Base-by-base conservation (phyloP, 139 green algal species). In the Mesotaenium endlicherianum region DNA sequence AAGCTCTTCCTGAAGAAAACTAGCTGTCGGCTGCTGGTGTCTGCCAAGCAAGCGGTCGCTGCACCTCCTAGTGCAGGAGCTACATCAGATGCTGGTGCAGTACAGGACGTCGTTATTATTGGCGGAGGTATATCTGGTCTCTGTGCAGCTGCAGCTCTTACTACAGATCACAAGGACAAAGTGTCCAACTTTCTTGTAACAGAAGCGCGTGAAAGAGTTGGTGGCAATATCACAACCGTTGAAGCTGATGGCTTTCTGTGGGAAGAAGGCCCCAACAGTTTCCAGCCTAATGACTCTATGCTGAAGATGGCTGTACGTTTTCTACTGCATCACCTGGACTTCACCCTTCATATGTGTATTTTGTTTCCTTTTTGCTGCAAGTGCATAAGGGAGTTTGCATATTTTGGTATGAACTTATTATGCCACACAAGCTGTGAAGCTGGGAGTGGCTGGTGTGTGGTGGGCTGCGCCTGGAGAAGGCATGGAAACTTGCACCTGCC, bases 231-330 rank as follows among this genome's bases (percentile, higher is more conserved):
- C 87, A 99, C 94, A 0, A 95, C 92, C 16, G 79, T 95, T 71
- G 83, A 93, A n/a, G 11, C n/a, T 8, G 83, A 68, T n/a, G 83
- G 45, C 26, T 98, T 95, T 77, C 70, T 97, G 6, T 99, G 97
- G 97, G 97, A 99, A 89, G 95, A 98, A 79, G 97, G 97, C 11
- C 97, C 97, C 58, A 99, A 98, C 92, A 97, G 91, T 44, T 99
- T 98, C 91, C 95, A 98, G 91, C 97, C 97, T 39, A 96, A 92
- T 87, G 95, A 98, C 87, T 60, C 90, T 74, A 95, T 99, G 80
- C 92, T 99, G 49, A 93, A 95, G 80, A 93, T 94, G 4, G 94
- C 95, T 2, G 78, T 82, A 44, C 41, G 60, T 72, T 72, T 64
- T 64, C n/a, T n/a, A n/a, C n/a, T n/a, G n/a, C n/a, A n/a, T n/a